Base-by-base conservation (phyloP, 108 stramenopile genomes). In the Skeletonema potamos region DNA sequence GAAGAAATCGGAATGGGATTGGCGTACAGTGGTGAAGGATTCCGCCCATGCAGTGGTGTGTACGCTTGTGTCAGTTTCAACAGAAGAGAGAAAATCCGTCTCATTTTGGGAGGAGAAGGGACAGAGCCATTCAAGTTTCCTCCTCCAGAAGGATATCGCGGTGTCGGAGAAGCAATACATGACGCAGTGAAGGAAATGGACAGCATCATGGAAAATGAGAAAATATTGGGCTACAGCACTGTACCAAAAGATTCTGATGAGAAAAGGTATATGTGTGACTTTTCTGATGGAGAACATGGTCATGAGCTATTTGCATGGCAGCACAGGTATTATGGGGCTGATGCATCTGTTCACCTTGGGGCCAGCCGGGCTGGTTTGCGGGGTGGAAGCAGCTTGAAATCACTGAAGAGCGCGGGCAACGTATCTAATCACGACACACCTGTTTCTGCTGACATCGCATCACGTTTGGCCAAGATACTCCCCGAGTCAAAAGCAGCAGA, bases 61-160 rank as follows among this genome's bases (percentile, higher is more conserved):
- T 92, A 88, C 63, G 86, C 91, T n/a, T 92, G 90, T 64, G 92
- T 96, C 5, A 90, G 90, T 66, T 96, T 96, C 71, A 96, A 93
- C 61, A 71, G 91, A 54, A 79, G 73, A 64, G 94, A 95, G 61
- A 88, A 87, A 65, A 36, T 92, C 10, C 77, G 89, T 11, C 74
- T 95, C 22, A 81, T 88, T 8, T 79, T 95, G 4, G 92, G 92
- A 27, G 94, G 94, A 29, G 61, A 70, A 15, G 85, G 83, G 15
- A 84, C 80, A 32, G 89, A 81, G 43, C 66, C 81, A 13, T 89
- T 94, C 64, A 90, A 82, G 43, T 86, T 83, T 58, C 46, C 68
- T 17, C 93, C 93, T 22, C 90, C 90, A 28, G 56, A 64, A 34
- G 94, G 94, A 56, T 95, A 93, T 62, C 71, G 72, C 36, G 90